A percentile compares a stretch with the other conserved stretches of the same genome.
phyloP scores from a whole-genome alignment of 805 yeast species.

The Metahyphopichia silvanorum region DNA sequence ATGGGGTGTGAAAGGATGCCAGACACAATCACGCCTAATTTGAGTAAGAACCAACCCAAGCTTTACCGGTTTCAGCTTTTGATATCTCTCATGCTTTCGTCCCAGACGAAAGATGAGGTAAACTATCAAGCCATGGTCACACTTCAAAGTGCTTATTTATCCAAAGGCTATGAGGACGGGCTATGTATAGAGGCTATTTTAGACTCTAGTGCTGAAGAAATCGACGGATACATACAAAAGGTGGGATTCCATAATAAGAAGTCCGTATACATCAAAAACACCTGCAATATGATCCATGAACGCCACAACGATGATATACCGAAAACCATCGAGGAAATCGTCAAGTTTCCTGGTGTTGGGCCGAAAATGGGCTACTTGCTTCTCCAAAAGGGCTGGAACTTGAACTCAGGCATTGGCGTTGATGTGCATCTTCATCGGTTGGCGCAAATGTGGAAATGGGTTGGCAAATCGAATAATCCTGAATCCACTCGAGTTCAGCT shows the following conservation, averaged over 20 bases:
- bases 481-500: constrained; percentile 69
- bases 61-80: constrained; percentile 67
- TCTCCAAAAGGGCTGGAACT: constrained; percentile 78
- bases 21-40: constrained; percentile 34
- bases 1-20: constrained; percentile 78
- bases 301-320: constrained; percentile 71
- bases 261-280: constrained; percentile 62
- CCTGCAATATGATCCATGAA: constrained; percentile 51
- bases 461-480: constrained; percentile 54
- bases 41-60: constrained; percentile 31
- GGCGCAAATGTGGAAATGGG: constrained; percentile 82
- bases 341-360: constrained; percentile 84
- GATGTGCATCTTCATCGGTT: constrained; percentile 87
- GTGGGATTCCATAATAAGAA: constrained; percentile 89
- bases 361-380: constrained; percentile 91
- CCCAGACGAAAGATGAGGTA: constrained; percentile 90
- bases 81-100: constrained; percentile 78
- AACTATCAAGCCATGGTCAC: constrained; percentile 69
- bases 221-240: constrained; percentile 66
- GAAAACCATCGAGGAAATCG: constrained; percentile 57
- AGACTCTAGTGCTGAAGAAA: constrained; percentile 47
- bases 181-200: constrained; percentile 54
- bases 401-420: constrained; percentile 84
- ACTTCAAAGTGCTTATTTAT: constrained; percentile 47
- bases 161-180: constrained; percentile 45